Base-by-base conservation (phyloP, 192 early-diverging fungal species). In the Coemansia pectinata region DNA sequence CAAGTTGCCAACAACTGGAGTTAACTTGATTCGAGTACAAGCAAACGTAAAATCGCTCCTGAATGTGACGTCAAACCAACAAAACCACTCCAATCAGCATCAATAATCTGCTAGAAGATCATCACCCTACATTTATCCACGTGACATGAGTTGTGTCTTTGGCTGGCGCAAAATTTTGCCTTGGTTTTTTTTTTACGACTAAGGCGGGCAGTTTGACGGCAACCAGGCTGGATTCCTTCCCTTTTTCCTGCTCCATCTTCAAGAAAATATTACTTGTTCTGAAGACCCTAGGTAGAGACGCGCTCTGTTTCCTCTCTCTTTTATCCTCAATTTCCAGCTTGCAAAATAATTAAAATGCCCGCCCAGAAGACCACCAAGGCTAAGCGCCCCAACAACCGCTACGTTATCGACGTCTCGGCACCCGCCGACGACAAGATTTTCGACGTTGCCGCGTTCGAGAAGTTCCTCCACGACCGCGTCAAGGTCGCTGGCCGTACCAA, bases 381-480 rank as follows among this genome's bases (percentile, higher is more conserved):
- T 65, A 90, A 89, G 87, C 88, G 87, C 86, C 79, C 84, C 65
- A 74, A 74, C 73, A 66, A 85, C 87, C 95, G 93, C 86, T 96
- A 90, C 90, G 91, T 91, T 77, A 91, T 99, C 77, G 96, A 98
- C 87, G 90, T 90, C 86, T 94, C 95, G 71, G 88, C 85, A 59
- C 95, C 97, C 67, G 95, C 93, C 78, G 84, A 81, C 69, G 97
- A 99, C 89, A 91, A 90, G 87, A 97, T 99, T 88, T 93, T 99
- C 78, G 95, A 99, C 88, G 87, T 88, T 69, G 93, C 94, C 81
- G 91, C 92, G 74, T 99, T 97, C 82, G 95, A 97, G 87, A 97
- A 97, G 91, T 98, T 90, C 90, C 91, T 98, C 71, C 94, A 95
- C 85, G 96, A 98, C 87, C 91, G 94, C 85, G 90, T 99, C 88